Percentiles rank a stretch among this genome's conserved stretches.
These are phyloP conservation scores for Suhomyces guaymorum DNA, from an alignment of 1,139 yeast species.

Conservation along the genomic window DNA sequence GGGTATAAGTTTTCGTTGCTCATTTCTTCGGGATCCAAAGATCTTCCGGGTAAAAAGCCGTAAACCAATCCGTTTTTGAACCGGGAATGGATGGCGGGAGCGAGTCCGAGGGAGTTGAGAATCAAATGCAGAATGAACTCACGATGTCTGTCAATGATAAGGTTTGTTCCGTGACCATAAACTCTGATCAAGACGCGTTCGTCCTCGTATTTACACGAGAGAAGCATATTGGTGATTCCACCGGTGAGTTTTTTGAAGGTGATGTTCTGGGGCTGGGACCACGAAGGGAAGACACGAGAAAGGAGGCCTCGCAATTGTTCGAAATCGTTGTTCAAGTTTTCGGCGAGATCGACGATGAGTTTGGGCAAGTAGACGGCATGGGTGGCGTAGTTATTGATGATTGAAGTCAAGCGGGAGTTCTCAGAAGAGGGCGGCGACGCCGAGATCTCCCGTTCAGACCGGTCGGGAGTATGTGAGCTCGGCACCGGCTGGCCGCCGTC, in stretches of 20 bases:
- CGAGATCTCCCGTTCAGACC: too few species aligned
- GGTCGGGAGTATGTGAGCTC: too few species aligned
- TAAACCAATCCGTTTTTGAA: conserved; percentile 75
- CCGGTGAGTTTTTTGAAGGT: conserved; percentile 56
- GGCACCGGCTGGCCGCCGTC: conserved; percentile 18
- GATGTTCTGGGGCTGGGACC: conserved; percentile 31
- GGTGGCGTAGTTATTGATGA: conserved; percentile 31
- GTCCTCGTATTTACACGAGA: conserved; percentile 46
- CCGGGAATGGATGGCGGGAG: conserved; percentile 69
- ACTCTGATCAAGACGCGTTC: conserved; percentile 61
- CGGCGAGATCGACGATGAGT: conserved; percentile 34
- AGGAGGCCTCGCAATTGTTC: conserved; percentile 36
- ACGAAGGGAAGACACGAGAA: conserved; percentile 36
- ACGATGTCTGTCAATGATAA: conserved; percentile 73
- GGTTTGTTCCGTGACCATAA: conserved; percentile 73
- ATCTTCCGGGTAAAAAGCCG: conserved; percentile 67
- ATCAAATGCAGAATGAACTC: conserved; percentile 74
- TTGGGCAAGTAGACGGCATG: conserved; percentile 45
- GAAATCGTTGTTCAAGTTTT: conserved; percentile 32
- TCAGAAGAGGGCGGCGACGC: too few species aligned
- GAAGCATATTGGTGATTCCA: conserved; percentile 76
- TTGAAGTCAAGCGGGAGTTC: conserved; percentile 15
- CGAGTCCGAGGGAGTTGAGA: conserved; percentile 59
- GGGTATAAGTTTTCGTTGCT: conserved; percentile 50
- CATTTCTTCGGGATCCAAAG: conserved; percentile 59